Evolutionary conservation across 2,329 filamentous ascomycete species (phyloP).

Genomic region (Sporothrix sp.): DNA sequence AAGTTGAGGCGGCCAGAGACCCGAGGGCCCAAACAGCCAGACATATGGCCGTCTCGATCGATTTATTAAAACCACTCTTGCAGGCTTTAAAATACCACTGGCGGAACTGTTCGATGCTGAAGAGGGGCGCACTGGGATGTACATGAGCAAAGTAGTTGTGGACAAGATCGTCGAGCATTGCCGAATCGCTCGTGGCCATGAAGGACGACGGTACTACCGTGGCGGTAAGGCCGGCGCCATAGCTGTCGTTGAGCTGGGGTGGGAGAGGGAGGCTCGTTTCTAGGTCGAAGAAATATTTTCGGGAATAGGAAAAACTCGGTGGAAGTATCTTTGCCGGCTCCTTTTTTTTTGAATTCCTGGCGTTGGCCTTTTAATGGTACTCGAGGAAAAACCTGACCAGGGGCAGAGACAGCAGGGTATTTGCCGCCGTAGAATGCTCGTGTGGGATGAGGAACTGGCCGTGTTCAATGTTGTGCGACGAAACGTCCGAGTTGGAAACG

Average conservation of each 20-base stretch:
- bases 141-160: slow-evolving; percentile 27
- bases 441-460: slow-evolving; percentile 29
- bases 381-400: slow-evolving; percentile 25
- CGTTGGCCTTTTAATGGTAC: slow-evolving; percentile 14
- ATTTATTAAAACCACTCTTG: slow-evolving; percentile 17
- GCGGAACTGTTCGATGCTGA: slow-evolving; percentile 23
- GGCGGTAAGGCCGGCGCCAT: slow-evolving; percentile 2
- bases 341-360: no score
- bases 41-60: slow-evolving; percentile 27
- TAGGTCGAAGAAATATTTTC: slow-evolving; percentile 27
- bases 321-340: no score
- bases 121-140: slow-evolving; percentile 29
- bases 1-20: neutral
- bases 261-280: slow-evolving; percentile 27
- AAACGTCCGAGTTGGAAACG: slow-evolving; percentile 3
- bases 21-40: slow-evolving; percentile 30
- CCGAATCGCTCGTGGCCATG: slow-evolving; percentile 21
- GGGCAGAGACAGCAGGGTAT: slow-evolving; percentile 27
- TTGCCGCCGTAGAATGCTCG: slow-evolving; percentile 27
- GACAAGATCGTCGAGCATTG: slow-evolving; percentile 22
- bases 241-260: slow-evolving; percentile 21
- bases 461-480: slow-evolving; percentile 21
- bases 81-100: slow-evolving; percentile 23
- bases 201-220: neutral
- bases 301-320: slow-evolving; percentile 18